Conservation (phyloP, 2,329 filamentous ascomycete genomes). For the Thielaviopsis euricoi region DNA sequence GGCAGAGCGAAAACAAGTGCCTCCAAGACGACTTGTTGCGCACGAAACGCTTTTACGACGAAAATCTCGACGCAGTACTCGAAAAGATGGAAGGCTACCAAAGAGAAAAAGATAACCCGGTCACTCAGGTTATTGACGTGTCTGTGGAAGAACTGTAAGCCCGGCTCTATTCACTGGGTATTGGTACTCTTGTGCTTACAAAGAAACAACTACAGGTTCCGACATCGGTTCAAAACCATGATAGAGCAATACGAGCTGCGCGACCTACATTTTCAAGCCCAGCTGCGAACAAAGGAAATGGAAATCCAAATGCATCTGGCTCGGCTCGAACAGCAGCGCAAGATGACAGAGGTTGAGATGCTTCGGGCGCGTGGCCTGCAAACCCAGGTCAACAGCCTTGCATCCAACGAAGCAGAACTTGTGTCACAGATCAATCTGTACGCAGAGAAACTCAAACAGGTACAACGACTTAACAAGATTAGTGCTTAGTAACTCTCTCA, state of each 20-base stretch:
- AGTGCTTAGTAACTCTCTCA: constrained; percentile 8
- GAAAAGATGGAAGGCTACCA: constrained; percentile 79
- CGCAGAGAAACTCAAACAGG: constrained; percentile 99
- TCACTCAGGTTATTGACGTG: constrained; percentile 65
- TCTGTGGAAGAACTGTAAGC: constrained; percentile 78
- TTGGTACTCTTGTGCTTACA: neutral
- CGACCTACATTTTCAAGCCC: constrained; percentile 82
- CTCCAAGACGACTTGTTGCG: constrained; percentile 73
- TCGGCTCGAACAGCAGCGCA: constrained; percentile 78
- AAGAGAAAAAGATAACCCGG: constrained; percentile 68
- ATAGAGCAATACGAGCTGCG: constrained; percentile 94
- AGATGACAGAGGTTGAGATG: constrained; percentile 67
- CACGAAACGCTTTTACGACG: constrained; percentile 68
- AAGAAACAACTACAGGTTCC: constrained; percentile 39
- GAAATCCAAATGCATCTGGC: constrained; percentile 88
- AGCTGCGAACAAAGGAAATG: constrained; percentile 85
- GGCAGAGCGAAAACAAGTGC: constrained; percentile 79
- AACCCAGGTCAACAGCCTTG: constrained; percentile 83
- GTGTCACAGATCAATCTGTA: constrained; percentile 95
- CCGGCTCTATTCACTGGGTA: neutral
- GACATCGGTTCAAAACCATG: constrained; percentile 80
- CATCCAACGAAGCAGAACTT: constrained; percentile 86
- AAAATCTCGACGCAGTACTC: constrained; percentile 64
- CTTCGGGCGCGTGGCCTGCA: constrained; percentile 72
- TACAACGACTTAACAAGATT: constrained; percentile 27